Evolutionary conservation across 140 eudicot genomes (phyloP), one percentile per base, ranked within the genome.

Genomic region (Senecio squalidus): DNA sequence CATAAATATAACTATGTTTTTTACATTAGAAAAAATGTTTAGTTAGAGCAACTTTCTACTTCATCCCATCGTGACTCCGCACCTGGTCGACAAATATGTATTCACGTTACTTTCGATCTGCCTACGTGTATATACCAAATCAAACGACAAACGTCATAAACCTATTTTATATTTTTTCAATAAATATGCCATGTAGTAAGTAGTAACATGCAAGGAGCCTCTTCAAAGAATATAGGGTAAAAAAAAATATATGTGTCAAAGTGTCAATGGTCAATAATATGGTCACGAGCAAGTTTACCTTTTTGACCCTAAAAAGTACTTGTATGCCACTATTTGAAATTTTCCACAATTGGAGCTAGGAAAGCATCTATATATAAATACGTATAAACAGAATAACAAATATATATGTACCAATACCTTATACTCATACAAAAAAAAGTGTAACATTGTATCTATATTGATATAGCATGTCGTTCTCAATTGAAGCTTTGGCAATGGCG

Each of bases 211-310:
- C 3, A n/a, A 28, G 38, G 22, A 53, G 25, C 24, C 25, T 13
- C 13, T 15, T 27, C 6, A 55, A 31, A 30, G 16, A 55, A 17
- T 17, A 29, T 6, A 52, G 9, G 17, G 29, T 28, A 29, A 28
- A 29, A 27, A 9, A 29, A 5, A 5, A 53, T 9, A 30, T 16
- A 3, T 55, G 9, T 34, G 41, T n/a, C n/a, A n/a, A n/a, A 45
- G 6, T 45, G 26, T 20, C 27, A 41, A 44, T 43, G 56, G 67
- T 61, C 67, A 61, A 61, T 28, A 61, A 44, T 15, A 27, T 61
- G 67, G 55, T 61, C 67, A 61, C 67, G 67, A 6, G 56, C 18
- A 61, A 61, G 43, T 44, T 60, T 60, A 11, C 13, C 55, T 6
- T 26, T 60, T 43, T 6, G 9, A 17, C 56, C 22, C 29, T 11